phyloP scores from a whole-genome alignment of 164 flowering plant species.

The Vitis cinerea region DNA sequence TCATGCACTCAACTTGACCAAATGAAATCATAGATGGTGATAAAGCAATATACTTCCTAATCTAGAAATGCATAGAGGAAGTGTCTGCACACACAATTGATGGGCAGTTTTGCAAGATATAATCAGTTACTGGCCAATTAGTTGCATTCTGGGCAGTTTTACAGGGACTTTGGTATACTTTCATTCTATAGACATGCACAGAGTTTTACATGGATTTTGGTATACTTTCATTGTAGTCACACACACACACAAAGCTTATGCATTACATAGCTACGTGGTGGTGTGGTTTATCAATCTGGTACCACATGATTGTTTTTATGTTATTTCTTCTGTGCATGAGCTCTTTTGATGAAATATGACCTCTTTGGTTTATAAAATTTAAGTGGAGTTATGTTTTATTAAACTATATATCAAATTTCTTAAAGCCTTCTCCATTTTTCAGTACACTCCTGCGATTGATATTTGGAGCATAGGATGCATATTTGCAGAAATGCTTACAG shows the following conservation, averaged over 20 bases:
- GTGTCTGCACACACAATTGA: not conserved
- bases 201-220: too few species aligned
- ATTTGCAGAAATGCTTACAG: constrained; percentile 59
- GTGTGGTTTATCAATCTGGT: too few species aligned
- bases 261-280: too few species aligned
- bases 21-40: not conserved
- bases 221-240: too few species aligned
- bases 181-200: too few species aligned
- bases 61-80: not conserved
- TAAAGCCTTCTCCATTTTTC: constrained; percentile 13
- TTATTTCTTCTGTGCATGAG: not conserved
- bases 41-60: not conserved
- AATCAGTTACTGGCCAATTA: not conserved
- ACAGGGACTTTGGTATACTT: not conserved
- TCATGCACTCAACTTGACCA: not conserved
- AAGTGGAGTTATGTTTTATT: not conserved
- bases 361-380: not conserved
- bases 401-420: not conserved
- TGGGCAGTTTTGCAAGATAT: too few species aligned
- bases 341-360: not conserved
- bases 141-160: not conserved
- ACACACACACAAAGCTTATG: too few species aligned
- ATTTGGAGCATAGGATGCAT: constrained; percentile 73
- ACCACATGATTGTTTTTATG: not conserved
- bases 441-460: constrained; percentile 69